Conservation (phyloP, 2,329 filamentous ascomycete species). For the Talaromyces sp. region DNA sequence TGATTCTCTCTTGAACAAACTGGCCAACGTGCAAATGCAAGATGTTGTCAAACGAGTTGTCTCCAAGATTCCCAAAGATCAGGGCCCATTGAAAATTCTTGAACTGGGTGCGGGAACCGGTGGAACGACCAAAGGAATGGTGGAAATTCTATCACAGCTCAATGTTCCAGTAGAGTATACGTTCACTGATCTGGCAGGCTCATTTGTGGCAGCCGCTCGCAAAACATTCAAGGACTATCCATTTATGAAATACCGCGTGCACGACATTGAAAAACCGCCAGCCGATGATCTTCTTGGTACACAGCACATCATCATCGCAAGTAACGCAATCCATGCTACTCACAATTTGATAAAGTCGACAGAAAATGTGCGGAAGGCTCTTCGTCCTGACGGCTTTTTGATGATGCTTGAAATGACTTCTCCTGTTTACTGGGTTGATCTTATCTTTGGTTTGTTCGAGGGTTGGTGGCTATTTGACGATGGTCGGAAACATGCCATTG, state of each 20-base stretch:
- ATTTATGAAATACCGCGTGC: slow-evolving; percentile 25
- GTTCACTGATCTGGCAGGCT: slow-evolving; percentile 34
- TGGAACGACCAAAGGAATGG: slow-evolving; percentile 32
- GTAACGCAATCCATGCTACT: slow-evolving; percentile 32
- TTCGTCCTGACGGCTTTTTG: slow-evolving; percentile 41
- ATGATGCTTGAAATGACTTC: slow-evolving; percentile 38
- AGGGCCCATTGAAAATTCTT: slow-evolving; percentile 31
- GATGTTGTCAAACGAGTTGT: slow-evolving; percentile 1
- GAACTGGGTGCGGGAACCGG: slow-evolving; percentile 44
- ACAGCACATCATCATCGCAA: slow-evolving; percentile 31
- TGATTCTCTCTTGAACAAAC: slow-evolving; percentile 14
- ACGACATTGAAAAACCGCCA: slow-evolving; percentile 28
- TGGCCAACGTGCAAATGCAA: slow-evolving; percentile 24
- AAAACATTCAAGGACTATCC: slow-evolving; percentile 24
- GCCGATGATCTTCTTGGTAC: slow-evolving; percentile 12
- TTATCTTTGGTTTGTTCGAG: slow-evolving; percentile 34
- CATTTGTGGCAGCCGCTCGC: slow-evolving; percentile 29
- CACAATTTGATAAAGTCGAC: slow-evolving; percentile 17
- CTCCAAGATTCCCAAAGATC: neutral
- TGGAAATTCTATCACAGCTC: slow-evolving; percentile 23
- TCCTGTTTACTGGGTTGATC: slow-evolving; percentile 25
- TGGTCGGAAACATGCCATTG: slow-evolving; percentile 21
- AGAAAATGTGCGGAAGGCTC: slow-evolving; percentile 21
- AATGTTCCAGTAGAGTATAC: slow-evolving; percentile 31
- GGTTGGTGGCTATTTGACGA: slow-evolving; percentile 39